Evolutionary conservation across 139 green algal genomes (phyloP).

Genomic region (Micractinium sp.): DNA sequence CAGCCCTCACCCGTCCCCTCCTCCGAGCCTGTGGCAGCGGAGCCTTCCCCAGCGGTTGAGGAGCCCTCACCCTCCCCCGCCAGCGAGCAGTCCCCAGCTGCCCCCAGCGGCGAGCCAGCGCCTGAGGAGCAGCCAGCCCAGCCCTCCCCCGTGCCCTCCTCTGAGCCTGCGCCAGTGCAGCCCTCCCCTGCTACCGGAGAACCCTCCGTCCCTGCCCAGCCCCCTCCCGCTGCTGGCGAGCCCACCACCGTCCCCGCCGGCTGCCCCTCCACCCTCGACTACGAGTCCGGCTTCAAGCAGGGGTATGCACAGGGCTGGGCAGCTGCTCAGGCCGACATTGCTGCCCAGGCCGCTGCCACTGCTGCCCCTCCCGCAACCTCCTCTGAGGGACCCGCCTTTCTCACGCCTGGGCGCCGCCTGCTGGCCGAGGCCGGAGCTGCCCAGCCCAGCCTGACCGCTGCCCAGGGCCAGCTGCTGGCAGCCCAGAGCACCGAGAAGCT

Average conservation of each 20-base stretch:
- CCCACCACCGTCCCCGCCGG: neutral
- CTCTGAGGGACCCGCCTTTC: neutral
- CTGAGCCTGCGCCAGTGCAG: neutral
- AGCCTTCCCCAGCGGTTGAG: too few species aligned
- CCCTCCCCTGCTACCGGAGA: neutral
- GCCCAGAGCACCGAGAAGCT: neutral
- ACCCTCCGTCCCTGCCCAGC: neutral
- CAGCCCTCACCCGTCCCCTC: neutral
- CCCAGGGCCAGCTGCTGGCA: neutral
- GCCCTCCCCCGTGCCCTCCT: neutral
- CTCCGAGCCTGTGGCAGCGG: too few species aligned
- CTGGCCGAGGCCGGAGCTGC: neutral
- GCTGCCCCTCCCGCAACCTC: neutral
- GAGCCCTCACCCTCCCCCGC: neutral
- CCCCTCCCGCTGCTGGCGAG: neutral
- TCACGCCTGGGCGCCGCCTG: neutral
- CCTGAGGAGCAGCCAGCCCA: neutral
- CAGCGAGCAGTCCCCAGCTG: neutral
- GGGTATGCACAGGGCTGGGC: neutral
- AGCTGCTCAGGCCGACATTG: too few species aligned
- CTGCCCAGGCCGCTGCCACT: neutral
- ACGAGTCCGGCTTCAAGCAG: neutral
- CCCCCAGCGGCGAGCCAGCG: neutral
- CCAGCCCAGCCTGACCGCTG: neutral
- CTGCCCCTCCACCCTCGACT: neutral